Evolutionary conservation across 2,329 filamentous ascomycete species (phyloP), one percentile per base, ranked within the genome.

Genomic region (Cladosporium velox): DNA sequence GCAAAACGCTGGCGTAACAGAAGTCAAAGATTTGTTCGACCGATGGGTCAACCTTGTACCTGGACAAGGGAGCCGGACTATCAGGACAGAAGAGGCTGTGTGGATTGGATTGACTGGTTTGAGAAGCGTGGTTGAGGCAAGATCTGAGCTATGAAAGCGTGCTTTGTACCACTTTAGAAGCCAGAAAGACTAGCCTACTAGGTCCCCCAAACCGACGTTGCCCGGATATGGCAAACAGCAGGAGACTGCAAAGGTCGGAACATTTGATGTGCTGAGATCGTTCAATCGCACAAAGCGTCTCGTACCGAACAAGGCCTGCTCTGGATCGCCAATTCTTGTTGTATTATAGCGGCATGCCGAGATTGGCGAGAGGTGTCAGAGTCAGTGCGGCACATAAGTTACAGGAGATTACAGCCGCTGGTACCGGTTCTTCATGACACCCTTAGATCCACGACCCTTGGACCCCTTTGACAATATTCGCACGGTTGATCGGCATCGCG

Each of bases 11-110:
- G 89, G 87, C 0, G 86, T 94, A 15, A 81, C 83, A 6, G 87
- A 88, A 38, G 82, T 83, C 28, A 88, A 87, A 70, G 87, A 91
- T 70, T 76, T 94, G 60, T 96, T 96, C 75, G 92, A 96, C 77
- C 84, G 89, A 71, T 96, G 91, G 91, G 83, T 96, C 21, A 91
- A 96, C 76, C 84, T 95, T 54, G 83, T 93, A 69, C 91, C 91
- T 3, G 87, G 88, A 1, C 92, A 96, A 77, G 92, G 91, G 0
- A 94, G 91, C 75, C 83, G 92, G 72, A 92, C 89, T 1, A 94
- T 96, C 68, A 82, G 91, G 68, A 95, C 92, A 0, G 92, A 96
- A 72, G 92, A 96, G 79, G 91, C 92, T 1, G 79, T 96, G 21
- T 91, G 90, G 80, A 86, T 95, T 74, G 91, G 88, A 0, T 77